Evolutionary conservation across 1,139 yeast genomes (phyloP), one percentile per base, ranked within the genome.

Genomic region (Geotrichum reessii): DNA sequence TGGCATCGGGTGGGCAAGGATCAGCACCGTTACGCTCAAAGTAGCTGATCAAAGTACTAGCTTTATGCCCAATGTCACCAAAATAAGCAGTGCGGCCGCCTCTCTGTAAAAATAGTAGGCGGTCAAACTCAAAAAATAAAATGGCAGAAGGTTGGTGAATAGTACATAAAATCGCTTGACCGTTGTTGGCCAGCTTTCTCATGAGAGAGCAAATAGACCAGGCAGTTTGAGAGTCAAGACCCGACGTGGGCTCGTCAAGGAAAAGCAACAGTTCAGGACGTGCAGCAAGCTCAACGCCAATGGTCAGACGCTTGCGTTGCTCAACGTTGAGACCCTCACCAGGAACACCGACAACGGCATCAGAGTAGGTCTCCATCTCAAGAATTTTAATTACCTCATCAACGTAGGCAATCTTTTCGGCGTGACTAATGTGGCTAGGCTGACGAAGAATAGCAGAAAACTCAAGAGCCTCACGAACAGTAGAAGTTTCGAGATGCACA

Each of bases 191-290:
- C 59, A 87, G 78, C 70, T 84, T 85, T 72, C 89, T 81, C 81
- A 87, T 81, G 71, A 88, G 77, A 69, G 84, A 83, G 71, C 89
- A 84, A 67, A 87, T 83, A 24, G 93, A 83, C 95, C 95, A 87
- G 8, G 96, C 95, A 59, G 96, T 86, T 73, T 89, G 96, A 25
- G 96, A 88, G 71, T 90, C 96, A 65, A 90, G 78, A 69, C 97
- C 97, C 6, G 96, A 89, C 24, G 97, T 90, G 9, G 97, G 97
- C 71, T 90, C 97, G 74, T 90, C 97, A 68, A 90, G 79, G 74
- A 90, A 90, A 59, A 90, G 76, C 62, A 90, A 76, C 60, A 90
- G 77, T 64, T 86, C 85, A 4, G 97, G 96, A 71, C 87, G 89
- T 27, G 96, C 96, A 50, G 90, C 95, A 61, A 90, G 76, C 69